Percentiles rank a stretch among this genome's conserved stretches.
Conservation (phyloP, 2,329 filamentous ascomycete species). For the Rutstroemia sp. region DNA sequence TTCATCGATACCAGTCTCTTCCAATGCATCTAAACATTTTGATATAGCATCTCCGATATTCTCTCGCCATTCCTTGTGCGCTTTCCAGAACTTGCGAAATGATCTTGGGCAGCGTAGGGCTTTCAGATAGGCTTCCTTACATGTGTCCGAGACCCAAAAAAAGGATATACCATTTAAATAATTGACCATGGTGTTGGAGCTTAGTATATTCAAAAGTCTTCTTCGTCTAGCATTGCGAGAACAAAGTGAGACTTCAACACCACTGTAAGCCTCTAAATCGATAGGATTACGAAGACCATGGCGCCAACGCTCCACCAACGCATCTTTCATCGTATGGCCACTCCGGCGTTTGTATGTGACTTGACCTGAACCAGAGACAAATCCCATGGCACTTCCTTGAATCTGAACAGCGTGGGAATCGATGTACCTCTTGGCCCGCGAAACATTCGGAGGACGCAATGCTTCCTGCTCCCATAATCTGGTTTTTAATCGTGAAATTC, state of each 20-base stretch:
- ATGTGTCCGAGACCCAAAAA: neutral
- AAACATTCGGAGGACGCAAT: constrained; percentile 9
- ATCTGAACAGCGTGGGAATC: constrained; percentile 13
- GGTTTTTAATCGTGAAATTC: constrained; percentile 6
- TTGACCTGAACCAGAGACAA: constrained; percentile 8
- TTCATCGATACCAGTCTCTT: constrained; percentile 10
- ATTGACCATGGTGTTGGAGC: constrained; percentile 11
- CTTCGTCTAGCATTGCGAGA: constrained; percentile 12
- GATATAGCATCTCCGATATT: constrained; percentile 14
- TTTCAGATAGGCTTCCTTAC: constrained; percentile 1
- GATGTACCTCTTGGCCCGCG: constrained; percentile 5
- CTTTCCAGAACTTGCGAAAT: constrained; percentile 12
- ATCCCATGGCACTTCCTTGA: constrained; percentile 8
- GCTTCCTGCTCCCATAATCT: constrained; percentile 8
- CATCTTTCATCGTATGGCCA: constrained; percentile 14
- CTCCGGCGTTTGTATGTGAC: constrained; percentile 13
- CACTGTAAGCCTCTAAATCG: constrained; percentile 13
- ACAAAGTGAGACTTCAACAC: constrained; percentile 14
- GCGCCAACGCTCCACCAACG: constrained; percentile 11
- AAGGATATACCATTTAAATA: constrained; percentile 4
- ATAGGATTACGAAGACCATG: constrained; percentile 9
- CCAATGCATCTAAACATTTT: constrained; percentile 8
- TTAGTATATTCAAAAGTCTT: constrained; percentile 9
- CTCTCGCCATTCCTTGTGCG: neutral
- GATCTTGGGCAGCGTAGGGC: constrained; percentile 5